These are phyloP conservation scores for Pachysandra terminalis DNA, from an alignment of 164 flowering plant genomes.

Conservation along the genomic window DNA sequence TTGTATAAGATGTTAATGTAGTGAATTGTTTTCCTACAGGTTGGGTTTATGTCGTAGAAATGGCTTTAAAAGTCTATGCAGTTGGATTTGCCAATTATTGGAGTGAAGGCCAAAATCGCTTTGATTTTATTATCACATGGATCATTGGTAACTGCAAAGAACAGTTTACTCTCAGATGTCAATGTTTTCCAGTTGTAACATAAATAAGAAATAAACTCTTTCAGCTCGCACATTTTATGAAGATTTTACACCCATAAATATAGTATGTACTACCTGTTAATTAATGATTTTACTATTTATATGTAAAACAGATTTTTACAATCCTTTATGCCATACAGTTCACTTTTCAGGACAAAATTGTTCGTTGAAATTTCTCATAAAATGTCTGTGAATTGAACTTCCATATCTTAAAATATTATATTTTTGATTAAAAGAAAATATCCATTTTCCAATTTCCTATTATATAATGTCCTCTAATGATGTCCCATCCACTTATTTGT, in stretches of 20 bases:
- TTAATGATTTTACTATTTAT: background rate
- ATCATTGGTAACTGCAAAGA: conserved; percentile 60
- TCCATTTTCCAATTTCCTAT: no score
- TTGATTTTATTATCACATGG: conserved; percentile 89
- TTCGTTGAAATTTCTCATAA: background rate
- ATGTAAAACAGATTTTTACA: no score
- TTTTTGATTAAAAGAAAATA: no score
- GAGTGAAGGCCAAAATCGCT: conserved; percentile 92
- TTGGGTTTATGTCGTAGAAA: conserved; percentile 90
- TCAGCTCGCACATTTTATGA: background rate
- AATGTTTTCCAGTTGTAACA: background rate
- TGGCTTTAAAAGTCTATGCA: conserved; percentile 79
- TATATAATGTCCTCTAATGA: no score
- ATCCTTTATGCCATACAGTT: no score
- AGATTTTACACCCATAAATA: no score
- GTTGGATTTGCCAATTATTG: conserved; percentile 81
- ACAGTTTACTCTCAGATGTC: background rate
- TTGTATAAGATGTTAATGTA: background rate
- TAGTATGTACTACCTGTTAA: no score
- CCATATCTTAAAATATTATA: no score
- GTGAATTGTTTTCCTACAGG: conserved; percentile 49
- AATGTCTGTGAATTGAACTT: no score
- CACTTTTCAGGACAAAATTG: background rate
- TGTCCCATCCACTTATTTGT: no score
- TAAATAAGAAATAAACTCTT: background rate